phyloP scores from a whole-genome alignment of 1,284 basidiomycete species.

The Takashimella koratensis region DNA sequence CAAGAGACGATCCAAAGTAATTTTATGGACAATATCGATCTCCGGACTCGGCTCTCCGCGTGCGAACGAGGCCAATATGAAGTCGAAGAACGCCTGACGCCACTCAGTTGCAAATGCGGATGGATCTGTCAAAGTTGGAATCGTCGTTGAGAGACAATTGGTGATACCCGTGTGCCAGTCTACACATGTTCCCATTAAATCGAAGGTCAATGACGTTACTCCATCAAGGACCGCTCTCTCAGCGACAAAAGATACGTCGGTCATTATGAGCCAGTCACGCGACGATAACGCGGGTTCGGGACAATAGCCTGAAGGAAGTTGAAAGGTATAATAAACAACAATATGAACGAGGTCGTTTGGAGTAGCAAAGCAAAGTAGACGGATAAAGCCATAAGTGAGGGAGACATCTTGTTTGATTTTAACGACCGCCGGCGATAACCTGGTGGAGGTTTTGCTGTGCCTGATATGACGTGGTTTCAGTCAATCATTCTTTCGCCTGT shows the following conservation, averaged over 20 bases:
- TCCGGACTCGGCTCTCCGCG: slow-evolving; percentile 11
- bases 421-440: neutral
- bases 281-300: no score
- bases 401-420: no score
- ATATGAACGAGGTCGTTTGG: no score
- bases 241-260: neutral
- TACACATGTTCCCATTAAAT: slow-evolving; percentile 20
- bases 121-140: neutral
- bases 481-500: neutral
- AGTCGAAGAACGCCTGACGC: slow-evolving; percentile 13
- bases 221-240: neutral
- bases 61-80: slow-evolving; percentile 10
- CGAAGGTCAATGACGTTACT: slow-evolving; percentile 12
- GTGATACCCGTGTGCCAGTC: slow-evolving; percentile 11
- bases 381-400: no score
- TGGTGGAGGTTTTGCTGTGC: neutral
- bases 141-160: neutral
- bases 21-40: slow-evolving; percentile 14
- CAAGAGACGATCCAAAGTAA: slow-evolving; percentile 9
- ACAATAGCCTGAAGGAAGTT: no score
- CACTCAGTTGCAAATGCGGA: slow-evolving; percentile 7
- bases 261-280: neutral
- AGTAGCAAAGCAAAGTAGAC: no score
- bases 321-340: no score
- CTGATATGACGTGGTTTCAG: neutral